phyloP scores from a whole-genome alignment of 495 filamentous ascomycete species.

The Aspergillus ostianus region DNA sequence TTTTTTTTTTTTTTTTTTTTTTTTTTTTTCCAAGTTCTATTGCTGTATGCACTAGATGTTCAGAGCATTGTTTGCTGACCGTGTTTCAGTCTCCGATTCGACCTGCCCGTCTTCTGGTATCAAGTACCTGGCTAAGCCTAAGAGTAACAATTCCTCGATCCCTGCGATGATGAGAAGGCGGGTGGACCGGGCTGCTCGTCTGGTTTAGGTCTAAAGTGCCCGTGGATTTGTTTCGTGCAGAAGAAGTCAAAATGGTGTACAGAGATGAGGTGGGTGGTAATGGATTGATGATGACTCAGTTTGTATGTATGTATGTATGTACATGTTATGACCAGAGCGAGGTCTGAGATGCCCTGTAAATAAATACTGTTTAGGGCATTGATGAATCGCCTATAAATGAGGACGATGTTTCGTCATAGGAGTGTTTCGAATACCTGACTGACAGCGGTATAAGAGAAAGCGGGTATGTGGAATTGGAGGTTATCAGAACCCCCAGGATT shows the following conservation, averaged over 20 bases:
- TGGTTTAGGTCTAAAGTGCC: neutral
- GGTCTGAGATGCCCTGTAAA: neutral
- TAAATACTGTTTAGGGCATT: neutral
- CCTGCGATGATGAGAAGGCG: neutral
- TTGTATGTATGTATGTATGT: constrained; percentile 2
- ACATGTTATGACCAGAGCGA: constrained; percentile 3
- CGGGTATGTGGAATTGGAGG: neutral
- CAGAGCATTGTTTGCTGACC: neutral
- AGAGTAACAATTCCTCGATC: constrained; percentile 8
- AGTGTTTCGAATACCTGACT: neutral
- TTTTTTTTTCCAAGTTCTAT: too few relatives aligned
- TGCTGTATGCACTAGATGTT: neutral
- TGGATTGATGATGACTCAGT: neutral
- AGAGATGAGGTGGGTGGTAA: neutral
- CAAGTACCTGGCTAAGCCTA: constrained; percentile 58
- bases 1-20: too few relatives aligned
- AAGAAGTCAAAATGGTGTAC: neutral
- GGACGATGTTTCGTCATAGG: neutral
- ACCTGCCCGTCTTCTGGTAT: constrained; percentile 55
- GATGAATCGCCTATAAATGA: neutral
- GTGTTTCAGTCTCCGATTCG: constrained; percentile 45
- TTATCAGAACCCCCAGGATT: neutral
- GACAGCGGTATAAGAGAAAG: too few relatives aligned
- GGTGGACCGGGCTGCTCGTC: constrained; percentile 1
- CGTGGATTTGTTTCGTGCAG: too few relatives aligned